Base-by-base conservation (phyloP, 106 monocot genomes). In the Dendrobium officinale region DNA sequence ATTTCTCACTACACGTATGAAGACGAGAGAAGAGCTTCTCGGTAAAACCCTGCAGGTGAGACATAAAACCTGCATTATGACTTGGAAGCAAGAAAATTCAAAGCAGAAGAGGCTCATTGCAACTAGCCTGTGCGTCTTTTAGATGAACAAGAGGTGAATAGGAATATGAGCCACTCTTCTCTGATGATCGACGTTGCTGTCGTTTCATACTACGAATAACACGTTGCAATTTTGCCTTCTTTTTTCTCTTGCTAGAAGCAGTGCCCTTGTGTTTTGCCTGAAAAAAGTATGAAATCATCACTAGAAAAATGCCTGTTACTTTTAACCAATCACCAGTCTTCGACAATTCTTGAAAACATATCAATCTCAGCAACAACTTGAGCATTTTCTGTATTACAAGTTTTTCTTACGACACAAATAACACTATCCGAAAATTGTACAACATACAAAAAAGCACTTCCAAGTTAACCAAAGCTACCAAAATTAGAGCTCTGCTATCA, bases 171-270 rank as follows among this genome's bases (percentile, higher is more conserved):
- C 77, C 81, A 56, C 27, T 89, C 42, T 86, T 87, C 70, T 88
- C 91, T 45, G 88, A 82, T 68, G 98, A 81, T 26, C 80, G 74
- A 0, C 92, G 83, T 64, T 98, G 91, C 56, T 95, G 98, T 66
- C 81, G 89, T 90, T 95, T 95, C 91, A 98, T 92, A 75, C 88
- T 93, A 47, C 92, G 94, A 42, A 87, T 75, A 6, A 86, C 92
- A 83, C 98, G 92, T 77, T 98, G 91, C 81, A 98, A 73, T 83
- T 98, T 98, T 82, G 98, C 98, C 75, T 95, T 92, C 88, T 98
- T 98, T 86, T 98, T 98, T 89, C 94, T 95, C 89, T 98, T 98
- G 80, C 92, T 98, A 48, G 98, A 83, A 77, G 74, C 42, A 44
- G 98, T 98, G 66, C 98, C 98, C 80, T 92, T 98, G 51, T 91